Evolutionary conservation across 2,329 filamentous ascomycete genomes (phyloP), one percentile per base, ranked within the genome.

Genomic region (Fusarium xyrophilum): DNA sequence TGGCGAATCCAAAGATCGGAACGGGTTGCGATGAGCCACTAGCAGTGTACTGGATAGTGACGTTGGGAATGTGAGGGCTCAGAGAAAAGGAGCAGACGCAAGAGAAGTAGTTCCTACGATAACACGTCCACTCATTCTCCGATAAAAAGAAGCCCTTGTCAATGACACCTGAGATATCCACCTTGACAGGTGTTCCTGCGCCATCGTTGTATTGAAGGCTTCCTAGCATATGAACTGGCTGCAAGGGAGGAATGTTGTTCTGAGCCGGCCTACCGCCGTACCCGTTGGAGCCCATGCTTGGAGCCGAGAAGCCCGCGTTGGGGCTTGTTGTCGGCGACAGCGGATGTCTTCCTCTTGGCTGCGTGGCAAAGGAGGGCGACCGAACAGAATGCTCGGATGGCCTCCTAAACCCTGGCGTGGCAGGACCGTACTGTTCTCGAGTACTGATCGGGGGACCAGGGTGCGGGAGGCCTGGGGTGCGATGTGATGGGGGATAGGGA

Each of bases 61-160:
- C 75, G n/a, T 77, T 80, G 3, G 81, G 79, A 54, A 80, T 81
- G 60, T 82, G 80, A 3, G 91, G 91, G 40, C 84, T 83, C 27
- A 97, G 81, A 15, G 85, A 86, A 79, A 90, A 97, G 6, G 91
- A 92, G 77, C 92, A 95, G 53, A 90, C 88, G 55, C 96, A 93
- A 0, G 92, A 90, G 76, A 97, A 96, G 79, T 97, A 97, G 77
- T 97, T 97, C 43, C 94, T 86, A 35, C 93, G 86, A 76, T 97
- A 97, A 80, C 93, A 97, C 0, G 93, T 97, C 93, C 93, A 97
- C 72, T 94, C 92, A 21, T 87, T 85, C 57, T 96, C 93, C 6
- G 86, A 86, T 36, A 89, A 82, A 76, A 97, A 97, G 80, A 97
- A 96, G 0, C 93, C 93, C 73, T 97, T 96, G 77, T 96, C 92